A percentile compares a stretch with the other conserved stretches of the same genome.
phyloP scores from a whole-genome alignment of 768 basidiomycete genomes.

The Tricholoma sp. region DNA sequence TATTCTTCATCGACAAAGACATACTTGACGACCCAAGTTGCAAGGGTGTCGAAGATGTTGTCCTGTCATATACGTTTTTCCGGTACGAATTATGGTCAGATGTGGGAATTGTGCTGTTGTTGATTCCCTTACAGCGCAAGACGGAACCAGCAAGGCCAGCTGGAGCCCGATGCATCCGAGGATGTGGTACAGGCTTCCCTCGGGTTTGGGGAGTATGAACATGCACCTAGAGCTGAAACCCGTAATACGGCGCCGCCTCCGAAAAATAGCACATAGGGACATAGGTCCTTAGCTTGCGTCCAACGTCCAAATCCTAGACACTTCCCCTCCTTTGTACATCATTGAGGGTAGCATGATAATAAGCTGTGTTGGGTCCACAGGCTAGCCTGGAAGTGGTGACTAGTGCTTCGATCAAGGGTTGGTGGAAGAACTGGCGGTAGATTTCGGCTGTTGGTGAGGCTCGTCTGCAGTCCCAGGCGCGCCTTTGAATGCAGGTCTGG shows the following conservation, averaged over 20 bases:
- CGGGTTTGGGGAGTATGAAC: conserved; percentile 67
- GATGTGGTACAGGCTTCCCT: conserved; percentile 75
- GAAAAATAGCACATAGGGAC: not conserved
- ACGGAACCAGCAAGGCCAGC: conserved; percentile 76
- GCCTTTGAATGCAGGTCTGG: conserved; percentile 6
- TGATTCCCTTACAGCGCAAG: conserved; percentile 57
- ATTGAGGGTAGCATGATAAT: not conserved
- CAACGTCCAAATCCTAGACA: not conserved
- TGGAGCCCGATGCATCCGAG: conserved; percentile 87
- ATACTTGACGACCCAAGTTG: conserved; percentile 90
- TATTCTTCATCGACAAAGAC: conserved; percentile 99
- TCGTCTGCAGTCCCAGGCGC: not conserved
- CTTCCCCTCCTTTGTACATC: not conserved
- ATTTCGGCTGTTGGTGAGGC: not conserved
- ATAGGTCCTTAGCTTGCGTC: not conserved
- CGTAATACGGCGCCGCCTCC: conserved; percentile 9
- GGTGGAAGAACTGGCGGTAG: not conserved
- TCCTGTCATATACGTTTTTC: conserved; percentile 98
- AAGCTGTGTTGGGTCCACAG: not conserved
- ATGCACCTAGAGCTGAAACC: conserved; percentile 35
- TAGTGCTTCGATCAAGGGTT: not conserved
- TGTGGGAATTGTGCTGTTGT: not conserved
- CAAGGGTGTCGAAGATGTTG: conserved; percentile 83
- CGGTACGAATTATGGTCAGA: conserved; percentile 45
- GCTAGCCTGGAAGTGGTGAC: not conserved